Base-by-base conservation (phyloP, 1,139 yeast genomes). In the Yamadazyma sp. region DNA sequence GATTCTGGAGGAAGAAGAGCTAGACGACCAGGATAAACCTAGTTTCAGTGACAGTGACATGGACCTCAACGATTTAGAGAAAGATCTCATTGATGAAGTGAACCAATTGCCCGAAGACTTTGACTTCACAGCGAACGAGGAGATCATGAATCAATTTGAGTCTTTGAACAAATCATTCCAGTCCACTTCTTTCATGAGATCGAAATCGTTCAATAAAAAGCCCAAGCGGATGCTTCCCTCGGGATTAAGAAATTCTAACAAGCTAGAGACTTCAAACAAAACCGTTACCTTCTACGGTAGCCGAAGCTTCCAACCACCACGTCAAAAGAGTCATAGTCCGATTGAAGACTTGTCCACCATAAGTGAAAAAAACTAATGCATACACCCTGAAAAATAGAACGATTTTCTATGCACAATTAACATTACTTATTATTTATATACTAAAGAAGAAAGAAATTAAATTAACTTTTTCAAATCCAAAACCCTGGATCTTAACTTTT, bases 51-150 rank as follows among this genome's bases (percentile, higher is more conserved):
- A 46, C 17, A 51, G 38, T 17, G 42, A 44, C 28, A 41, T 41
- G 32, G 44, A 51, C n/a, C 35, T 48, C 15, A 42, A 44, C 34
- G 54, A 55, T 1, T 45, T 64, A 28, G 73, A 70, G 40, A 62
- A 65, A 31, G 75, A 69, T 30, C 44, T 64, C 4, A 46, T 78
- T 5, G 84, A 78, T 50, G 84, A 79, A 55, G 66, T 77, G 18
- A 79, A 81, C 49, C 70, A 61, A 34, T 59, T 80, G 2, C 85
- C 86, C 0, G 84, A 77, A 51, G 86, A 80, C 48, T 79, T 60
- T 50, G 81, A 79, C 38, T 78, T 77, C 50, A 73, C 71, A 9
- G 44, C 44, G 10, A 57, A 61, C 16, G 58, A 59, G 16, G 54
- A 45, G 10, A 16, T 42, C 7, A 24, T 40, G 11, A 37, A 40